Percentiles rank a stretch among this genome's conserved stretches.
Conservation (phyloP, 148 eudicot genomes). For the Gaultheria prostrata region DNA sequence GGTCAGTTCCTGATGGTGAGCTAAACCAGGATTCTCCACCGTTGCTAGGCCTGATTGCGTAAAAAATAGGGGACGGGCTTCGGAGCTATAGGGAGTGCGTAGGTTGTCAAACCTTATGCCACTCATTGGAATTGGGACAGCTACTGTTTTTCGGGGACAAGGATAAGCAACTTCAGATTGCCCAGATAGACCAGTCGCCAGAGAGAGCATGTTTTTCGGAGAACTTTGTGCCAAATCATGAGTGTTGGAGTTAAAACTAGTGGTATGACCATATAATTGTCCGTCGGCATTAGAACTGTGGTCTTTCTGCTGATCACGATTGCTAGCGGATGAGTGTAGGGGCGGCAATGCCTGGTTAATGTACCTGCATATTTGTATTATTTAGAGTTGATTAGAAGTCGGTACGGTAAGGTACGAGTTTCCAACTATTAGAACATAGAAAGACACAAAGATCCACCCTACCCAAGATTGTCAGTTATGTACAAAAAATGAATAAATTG, state of each 20-base stretch:
- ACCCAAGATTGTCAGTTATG: neutral
- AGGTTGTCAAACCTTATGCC: conserved; percentile 38
- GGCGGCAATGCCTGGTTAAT: neutral
- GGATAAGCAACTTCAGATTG: conserved; percentile 26
- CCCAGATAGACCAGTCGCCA: conserved; percentile 23
- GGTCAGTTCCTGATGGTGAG: conserved; percentile 35
- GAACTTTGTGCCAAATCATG: conserved; percentile 26
- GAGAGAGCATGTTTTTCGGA: conserved; percentile 29
- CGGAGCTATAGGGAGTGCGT: conserved; percentile 29
- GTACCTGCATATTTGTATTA: neutral
- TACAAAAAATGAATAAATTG: neutral
- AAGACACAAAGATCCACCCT: neutral
- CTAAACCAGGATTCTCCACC: conserved; percentile 41
- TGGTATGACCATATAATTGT: neutral
- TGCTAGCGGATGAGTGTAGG: conserved; percentile 3
- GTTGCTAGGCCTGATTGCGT: conserved; percentile 34
- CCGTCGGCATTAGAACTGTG: neutral
- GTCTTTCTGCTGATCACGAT: neutral
- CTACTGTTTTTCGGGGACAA: conserved; percentile 34
- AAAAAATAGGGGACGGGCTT: conserved; percentile 32
- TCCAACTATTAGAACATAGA: neutral
- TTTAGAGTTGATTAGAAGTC: neutral
- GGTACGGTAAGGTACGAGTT: too few species aligned
- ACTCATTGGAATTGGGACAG: conserved; percentile 45
- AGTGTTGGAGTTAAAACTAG: neutral